phyloP scores from a whole-genome alignment of 2,329 filamentous ascomycete genomes.

The Pseudopithomyces maydicus region DNA sequence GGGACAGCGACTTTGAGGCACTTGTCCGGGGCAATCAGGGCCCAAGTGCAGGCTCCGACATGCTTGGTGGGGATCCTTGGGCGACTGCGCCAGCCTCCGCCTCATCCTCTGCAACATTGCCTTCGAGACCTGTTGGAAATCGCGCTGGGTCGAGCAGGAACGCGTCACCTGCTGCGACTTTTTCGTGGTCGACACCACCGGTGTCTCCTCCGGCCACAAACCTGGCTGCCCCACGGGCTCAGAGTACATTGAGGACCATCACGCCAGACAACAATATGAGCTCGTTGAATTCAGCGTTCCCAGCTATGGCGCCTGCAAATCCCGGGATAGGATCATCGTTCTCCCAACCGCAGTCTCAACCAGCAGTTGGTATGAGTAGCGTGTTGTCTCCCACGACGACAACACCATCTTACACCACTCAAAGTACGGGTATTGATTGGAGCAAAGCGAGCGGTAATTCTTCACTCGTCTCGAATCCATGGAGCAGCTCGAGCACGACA shows the following conservation, averaged over 20 bases:
- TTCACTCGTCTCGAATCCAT: constrained; percentile 26
- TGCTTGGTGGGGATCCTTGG: constrained; percentile 52
- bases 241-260: constrained; percentile 50
- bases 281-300: constrained; percentile 42
- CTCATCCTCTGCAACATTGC: constrained; percentile 34
- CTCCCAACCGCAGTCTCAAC: constrained; percentile 44
- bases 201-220: constrained; percentile 41
- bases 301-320: constrained; percentile 42
- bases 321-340: constrained; percentile 42
- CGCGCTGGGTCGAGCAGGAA: constrained; percentile 30
- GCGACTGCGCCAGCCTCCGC: constrained; percentile 40
- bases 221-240: constrained; percentile 29
- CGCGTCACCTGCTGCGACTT: constrained; percentile 44
- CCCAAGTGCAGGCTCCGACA: constrained; percentile 42
- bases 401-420: constrained; percentile 30
- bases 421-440: constrained; percentile 36
- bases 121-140: constrained; percentile 35
- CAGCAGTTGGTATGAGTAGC: constrained; percentile 41
- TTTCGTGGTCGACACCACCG: constrained; percentile 53
- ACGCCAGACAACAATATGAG: constrained; percentile 58
- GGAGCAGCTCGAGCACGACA: constrained; percentile 25
- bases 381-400: constrained; percentile 30
- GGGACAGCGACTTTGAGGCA: constrained; percentile 80
- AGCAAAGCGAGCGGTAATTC: constrained; percentile 27
- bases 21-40: constrained; percentile 75